Evolutionary conservation across 2,329 filamentous ascomycete species (phyloP), one percentile per base, ranked within the genome.

Genomic region (Fusarium austroafricanum): DNA sequence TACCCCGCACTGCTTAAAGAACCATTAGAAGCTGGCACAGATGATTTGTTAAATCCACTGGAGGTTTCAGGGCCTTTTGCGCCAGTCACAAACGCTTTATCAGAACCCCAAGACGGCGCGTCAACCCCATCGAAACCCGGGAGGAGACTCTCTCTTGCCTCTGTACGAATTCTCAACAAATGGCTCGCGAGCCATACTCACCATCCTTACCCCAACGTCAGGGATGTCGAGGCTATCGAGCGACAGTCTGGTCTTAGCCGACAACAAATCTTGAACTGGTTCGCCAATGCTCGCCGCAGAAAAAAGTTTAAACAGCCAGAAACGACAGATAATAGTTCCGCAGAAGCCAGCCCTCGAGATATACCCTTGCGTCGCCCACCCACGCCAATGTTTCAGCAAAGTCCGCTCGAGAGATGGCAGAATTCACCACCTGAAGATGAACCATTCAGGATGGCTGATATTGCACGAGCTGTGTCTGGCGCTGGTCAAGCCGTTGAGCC

Each of bases 181-280:
- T 97, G 93, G 93, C 84, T 96, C 17, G 84, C 89, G 0, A 86
- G 87, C 10, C 92, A 97, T 75, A 85, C 84, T 62, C 85, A 89
- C 42, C 91, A 95, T 70, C 93, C 93, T 0, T 97, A 97, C 75
- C 93, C 93, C 9, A 93, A 86, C 14, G 92, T 96, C 37, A 88
- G 92, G 47, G 92, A 97, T 73, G 95, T 94, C 73, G 90, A 92
- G 58, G 83, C 86, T 40, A 83, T 97, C 14, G 89, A 92, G 75
- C 83, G 85, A 44, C 85, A 90, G 68, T 96, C 93, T 0, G 92
- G 92, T 3, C 83, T 97, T 18, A 93, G 86, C 74, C 87, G 90
- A 70, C 90, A 85, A 8, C 93, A 97, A 75, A 93, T 97, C 60
- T 87, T 89, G 7, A 96, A 96, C 75, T 97, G 93, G 93, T 87